Evolutionary conservation across 768 basidiomycete genomes (phyloP).

Genomic region (Calocybe indica): DNA sequence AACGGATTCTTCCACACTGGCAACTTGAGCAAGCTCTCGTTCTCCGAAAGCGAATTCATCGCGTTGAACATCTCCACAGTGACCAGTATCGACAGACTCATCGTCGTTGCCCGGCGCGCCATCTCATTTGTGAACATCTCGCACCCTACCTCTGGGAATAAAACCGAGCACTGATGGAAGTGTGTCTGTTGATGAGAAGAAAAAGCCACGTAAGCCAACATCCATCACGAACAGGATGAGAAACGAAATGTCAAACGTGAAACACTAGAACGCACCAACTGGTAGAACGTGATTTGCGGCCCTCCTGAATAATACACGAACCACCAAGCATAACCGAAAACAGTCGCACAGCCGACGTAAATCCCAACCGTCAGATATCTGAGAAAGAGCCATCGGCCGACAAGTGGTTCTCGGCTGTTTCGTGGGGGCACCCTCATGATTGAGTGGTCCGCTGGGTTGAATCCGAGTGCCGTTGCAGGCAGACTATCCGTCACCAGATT

Average conservation of each 20-base stretch:
- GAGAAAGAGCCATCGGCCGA: slow-evolving; percentile 93
- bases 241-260: background rate
- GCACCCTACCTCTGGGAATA: slow-evolving; percentile 91
- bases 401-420: slow-evolving; percentile 83
- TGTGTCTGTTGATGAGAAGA: slow-evolving; percentile 56
- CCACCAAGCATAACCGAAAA: slow-evolving; percentile 99
- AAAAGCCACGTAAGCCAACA: background rate
- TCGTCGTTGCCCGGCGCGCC: slow-evolving; percentile 86
- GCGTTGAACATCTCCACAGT: slow-evolving; percentile 97
- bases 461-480: slow-evolving; percentile 94
- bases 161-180: slow-evolving; percentile 84
- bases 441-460: slow-evolving; percentile 94
- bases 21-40: slow-evolving; percentile 83
- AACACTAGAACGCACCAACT: slow-evolving; percentile 60
- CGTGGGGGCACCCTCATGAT: slow-evolving; percentile 96
- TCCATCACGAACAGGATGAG: background rate
- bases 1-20: slow-evolving; percentile 95
- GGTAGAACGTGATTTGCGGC: slow-evolving; percentile 89
- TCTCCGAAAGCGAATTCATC: slow-evolving; percentile 97
- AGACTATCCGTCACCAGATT: slow-evolving; percentile 96
- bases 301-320: slow-evolving; percentile 88
- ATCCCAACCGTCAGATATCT: slow-evolving; percentile 90
- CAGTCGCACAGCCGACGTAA: slow-evolving; percentile 93
- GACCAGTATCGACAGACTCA: slow-evolving; percentile 94
- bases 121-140: slow-evolving; percentile 91